phyloP scores from a whole-genome alignment of 306 rosid species.

The Casuarina equisetifolia region DNA sequence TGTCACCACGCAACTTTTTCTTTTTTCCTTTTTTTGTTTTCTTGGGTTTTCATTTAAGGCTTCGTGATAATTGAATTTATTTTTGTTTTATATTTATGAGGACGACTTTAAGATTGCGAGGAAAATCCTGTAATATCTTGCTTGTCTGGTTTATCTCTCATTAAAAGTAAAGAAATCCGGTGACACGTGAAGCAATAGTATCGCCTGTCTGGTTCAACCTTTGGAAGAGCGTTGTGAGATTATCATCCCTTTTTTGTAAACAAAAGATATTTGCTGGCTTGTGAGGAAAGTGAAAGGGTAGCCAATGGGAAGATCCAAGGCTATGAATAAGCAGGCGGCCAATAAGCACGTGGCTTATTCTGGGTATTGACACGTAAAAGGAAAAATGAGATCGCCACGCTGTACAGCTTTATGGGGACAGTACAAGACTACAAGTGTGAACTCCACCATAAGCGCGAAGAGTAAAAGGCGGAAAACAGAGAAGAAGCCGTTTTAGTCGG shows the following conservation, averaged over 20 bases:
- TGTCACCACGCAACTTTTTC: background rate
- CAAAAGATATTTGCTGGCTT: conserved; percentile 33
- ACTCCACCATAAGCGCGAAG: conserved; percentile 46
- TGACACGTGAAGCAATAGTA: conserved; percentile 12
- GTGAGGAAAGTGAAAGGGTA: conserved; percentile 31
- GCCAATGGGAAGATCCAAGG: conserved; percentile 48
- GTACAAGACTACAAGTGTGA: conserved; percentile 24
- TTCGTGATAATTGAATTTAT: too few species aligned
- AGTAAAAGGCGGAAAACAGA: conserved; percentile 23
- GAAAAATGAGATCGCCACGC: conserved; percentile 35
- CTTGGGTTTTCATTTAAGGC: background rate
- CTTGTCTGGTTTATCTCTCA: too few species aligned
- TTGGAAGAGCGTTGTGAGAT: background rate
- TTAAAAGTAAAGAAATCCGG: background rate
- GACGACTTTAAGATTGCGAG: too few species aligned
- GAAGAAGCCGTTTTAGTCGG: background rate
- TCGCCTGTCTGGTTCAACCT: conserved; percentile 6
- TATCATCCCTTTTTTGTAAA: conserved; percentile 7
- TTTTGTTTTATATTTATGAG: too few species aligned
- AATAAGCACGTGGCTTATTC: conserved; percentile 37
- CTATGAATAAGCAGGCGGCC: conserved; percentile 29
- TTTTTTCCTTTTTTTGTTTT: background rate
- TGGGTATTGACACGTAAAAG: conserved; percentile 37
- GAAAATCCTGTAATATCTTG: too few species aligned
- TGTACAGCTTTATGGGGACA: conserved; percentile 26